phyloP scores from a whole-genome alignment of 345 rosid species.

The Populus nigra region DNA sequence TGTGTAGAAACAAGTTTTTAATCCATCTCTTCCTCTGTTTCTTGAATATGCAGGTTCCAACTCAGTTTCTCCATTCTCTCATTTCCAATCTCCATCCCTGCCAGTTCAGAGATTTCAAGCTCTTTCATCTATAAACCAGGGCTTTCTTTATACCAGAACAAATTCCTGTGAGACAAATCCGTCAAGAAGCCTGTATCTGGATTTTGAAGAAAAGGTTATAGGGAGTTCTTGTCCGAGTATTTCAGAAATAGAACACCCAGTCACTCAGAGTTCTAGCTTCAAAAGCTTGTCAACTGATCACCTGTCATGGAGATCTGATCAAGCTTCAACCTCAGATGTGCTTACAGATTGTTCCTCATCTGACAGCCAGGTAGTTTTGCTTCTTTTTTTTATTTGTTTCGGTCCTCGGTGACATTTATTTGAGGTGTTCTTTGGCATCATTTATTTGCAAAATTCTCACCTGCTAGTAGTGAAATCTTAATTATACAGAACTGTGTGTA shows the following conservation, averaged over 20 bases:
- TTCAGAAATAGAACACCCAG: conserved; percentile 34
- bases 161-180: conserved; percentile 37
- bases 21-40: background rate
- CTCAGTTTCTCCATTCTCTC: conserved; percentile 40
- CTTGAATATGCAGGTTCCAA: conserved; percentile 35
- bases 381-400: conserved; percentile 13
- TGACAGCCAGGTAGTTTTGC: conserved; percentile 47
- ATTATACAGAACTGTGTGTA: background rate
- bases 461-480: background rate
- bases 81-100: conserved; percentile 48
- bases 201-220: conserved; percentile 31
- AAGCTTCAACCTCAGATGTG: conserved; percentile 50
- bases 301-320: conserved; percentile 48
- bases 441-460: background rate
- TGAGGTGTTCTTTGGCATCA: too few species aligned
- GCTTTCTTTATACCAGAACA: conserved; percentile 35
- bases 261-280: conserved; percentile 40
- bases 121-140: conserved; percentile 52
- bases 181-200: conserved; percentile 45
- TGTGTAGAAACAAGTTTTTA: background rate
- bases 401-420: background rate
- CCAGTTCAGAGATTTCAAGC: conserved; percentile 62
- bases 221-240: conserved; percentile 32
- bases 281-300: conserved; percentile 43
- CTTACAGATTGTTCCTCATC: conserved; percentile 40